Conservation (phyloP, 2,329 filamentous ascomycete species). For the Kalmusia sp. region DNA sequence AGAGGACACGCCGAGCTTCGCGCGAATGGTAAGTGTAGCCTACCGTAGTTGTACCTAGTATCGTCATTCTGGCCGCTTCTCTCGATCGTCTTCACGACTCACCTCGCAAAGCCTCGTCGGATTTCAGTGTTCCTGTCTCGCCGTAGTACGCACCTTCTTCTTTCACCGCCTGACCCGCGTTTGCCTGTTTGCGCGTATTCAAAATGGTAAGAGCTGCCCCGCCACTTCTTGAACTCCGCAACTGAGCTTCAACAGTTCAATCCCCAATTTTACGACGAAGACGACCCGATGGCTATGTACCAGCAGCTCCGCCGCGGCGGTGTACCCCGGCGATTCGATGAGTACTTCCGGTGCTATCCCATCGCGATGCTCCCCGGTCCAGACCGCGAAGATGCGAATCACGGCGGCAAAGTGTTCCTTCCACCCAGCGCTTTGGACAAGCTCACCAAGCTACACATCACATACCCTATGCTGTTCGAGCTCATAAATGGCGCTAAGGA, state of each 20-base stretch:
- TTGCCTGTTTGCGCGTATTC: slow-evolving; percentile 2
- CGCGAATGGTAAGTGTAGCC: slow-evolving; percentile 24
- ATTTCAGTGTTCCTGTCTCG: background rate
- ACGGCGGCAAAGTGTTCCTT: slow-evolving; percentile 96
- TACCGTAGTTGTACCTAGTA: slow-evolving; percentile 27
- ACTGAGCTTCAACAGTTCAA: slow-evolving; percentile 45
- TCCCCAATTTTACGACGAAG: slow-evolving; percentile 58
- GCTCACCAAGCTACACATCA: slow-evolving; percentile 92
- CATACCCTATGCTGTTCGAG: slow-evolving; percentile 97
- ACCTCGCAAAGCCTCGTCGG: slow-evolving; percentile 6
- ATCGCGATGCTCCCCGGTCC: slow-evolving; percentile 91
- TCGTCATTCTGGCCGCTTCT: slow-evolving; percentile 24
- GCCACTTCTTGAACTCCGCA: slow-evolving; percentile 16
- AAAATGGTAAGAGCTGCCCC: slow-evolving; percentile 43
- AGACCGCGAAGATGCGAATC: slow-evolving; percentile 88
- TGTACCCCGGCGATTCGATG: slow-evolving; percentile 82
- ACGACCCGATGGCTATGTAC: slow-evolving; percentile 62
- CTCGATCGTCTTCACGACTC: slow-evolving; percentile 1
- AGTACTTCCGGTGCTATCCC: slow-evolving; percentile 98
- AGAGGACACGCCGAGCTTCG: slow-evolving; percentile 16
- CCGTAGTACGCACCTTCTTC: background rate
- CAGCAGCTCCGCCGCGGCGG: slow-evolving; percentile 58
- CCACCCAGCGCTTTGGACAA: slow-evolving; percentile 97
- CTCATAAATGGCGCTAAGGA: slow-evolving; percentile 92
- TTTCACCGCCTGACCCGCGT: background rate